Conservation (phyloP, 352 stramenopile genomes). For the Globisporangium recalcitrans region DNA sequence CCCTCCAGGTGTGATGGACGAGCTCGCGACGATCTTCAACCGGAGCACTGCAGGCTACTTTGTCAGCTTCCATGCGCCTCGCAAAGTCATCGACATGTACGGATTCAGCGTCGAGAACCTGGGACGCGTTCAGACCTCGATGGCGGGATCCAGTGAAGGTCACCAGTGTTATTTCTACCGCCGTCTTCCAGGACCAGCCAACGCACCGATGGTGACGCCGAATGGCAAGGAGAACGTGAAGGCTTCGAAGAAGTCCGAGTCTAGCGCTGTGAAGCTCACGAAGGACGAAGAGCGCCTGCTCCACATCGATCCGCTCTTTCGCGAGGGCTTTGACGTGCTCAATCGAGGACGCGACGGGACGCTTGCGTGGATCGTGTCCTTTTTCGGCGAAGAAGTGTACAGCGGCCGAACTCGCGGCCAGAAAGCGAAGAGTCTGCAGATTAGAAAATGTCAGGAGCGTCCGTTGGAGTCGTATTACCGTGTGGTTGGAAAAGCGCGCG, state of each 20-base stretch:
- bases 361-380: constrained; percentile 65
- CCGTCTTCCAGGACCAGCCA: constrained; percentile 19
- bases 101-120: constrained; percentile 91
- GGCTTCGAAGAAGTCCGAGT: constrained; percentile 12
- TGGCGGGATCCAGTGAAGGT: constrained; percentile 94
- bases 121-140: constrained; percentile 87
- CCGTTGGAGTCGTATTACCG: constrained; percentile 77
- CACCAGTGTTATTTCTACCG: constrained; percentile 98
- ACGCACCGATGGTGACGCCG: constrained; percentile 5
- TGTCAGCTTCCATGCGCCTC: constrained; percentile 93
- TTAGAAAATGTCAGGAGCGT: constrained; percentile 38
- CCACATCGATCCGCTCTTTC: constrained; percentile 76
- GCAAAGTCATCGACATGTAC: constrained; percentile 91
- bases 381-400: constrained; percentile 61
- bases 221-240: constrained; percentile 25
- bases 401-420: constrained; percentile 67
- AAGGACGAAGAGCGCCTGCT: constrained; percentile 24
- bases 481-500: constrained; percentile 53
- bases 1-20: constrained; percentile 91
- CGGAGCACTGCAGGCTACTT: constrained; percentile 85
- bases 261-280: neutral
- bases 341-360: constrained; percentile 69
- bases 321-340: constrained; percentile 69
- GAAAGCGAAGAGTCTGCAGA: constrained; percentile 33
- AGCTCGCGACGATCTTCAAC: constrained; percentile 94